Percentiles rank a stretch among this genome's conserved stretches.
These are phyloP conservation scores for Aspergillus indologenus DNA, from an alignment of 495 filamentous ascomycete species.

Conservation along the genomic window DNA sequence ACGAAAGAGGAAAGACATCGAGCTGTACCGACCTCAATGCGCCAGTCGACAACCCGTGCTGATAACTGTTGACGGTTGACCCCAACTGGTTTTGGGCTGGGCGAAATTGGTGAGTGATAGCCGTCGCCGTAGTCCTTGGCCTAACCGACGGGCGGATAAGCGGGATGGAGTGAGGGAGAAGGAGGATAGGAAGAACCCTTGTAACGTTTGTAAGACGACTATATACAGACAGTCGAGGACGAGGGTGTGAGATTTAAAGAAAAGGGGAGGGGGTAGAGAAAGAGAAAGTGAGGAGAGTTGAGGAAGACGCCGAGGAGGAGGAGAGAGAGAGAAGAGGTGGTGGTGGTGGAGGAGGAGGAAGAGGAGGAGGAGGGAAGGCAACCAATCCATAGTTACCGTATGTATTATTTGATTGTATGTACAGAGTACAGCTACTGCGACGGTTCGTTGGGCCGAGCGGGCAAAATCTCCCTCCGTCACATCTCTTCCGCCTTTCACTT, in stretches of 20 bases:
- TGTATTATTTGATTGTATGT: not conserved
- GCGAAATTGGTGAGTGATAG: conserved; percentile 1
- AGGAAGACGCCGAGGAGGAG: conserved; percentile 6
- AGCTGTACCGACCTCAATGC: conserved; percentile 41
- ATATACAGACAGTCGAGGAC: not conserved
- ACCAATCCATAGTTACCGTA: not conserved
- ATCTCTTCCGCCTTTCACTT: conserved; percentile 1
- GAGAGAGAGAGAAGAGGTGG: not conserved
- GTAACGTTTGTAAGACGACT: not conserved
- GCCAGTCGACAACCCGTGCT: conserved; percentile 43
- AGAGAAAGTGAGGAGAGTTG: conserved; percentile 6
- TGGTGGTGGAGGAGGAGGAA: not conserved
- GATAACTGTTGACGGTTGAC: conserved; percentile 23
- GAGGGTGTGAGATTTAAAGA: not conserved
- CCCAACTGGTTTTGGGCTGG: conserved; percentile 21
- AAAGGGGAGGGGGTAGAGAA: conserved; percentile 6
- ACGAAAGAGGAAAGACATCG: conserved; percentile 21
- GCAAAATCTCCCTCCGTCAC: conserved; percentile 13
- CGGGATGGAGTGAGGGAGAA: conserved; percentile 8
- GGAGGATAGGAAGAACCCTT: conserved; percentile 10
- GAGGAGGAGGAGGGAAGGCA: not conserved
- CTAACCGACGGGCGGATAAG: not conserved
- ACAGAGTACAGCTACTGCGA: not conserved
- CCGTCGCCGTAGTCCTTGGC: not conserved
- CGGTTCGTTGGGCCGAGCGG: conserved; percentile 15